Evolutionary conservation across 75 land plant genomes (phyloP), one percentile per base, ranked within the genome.

Genomic region (Pinus taeda): DNA sequence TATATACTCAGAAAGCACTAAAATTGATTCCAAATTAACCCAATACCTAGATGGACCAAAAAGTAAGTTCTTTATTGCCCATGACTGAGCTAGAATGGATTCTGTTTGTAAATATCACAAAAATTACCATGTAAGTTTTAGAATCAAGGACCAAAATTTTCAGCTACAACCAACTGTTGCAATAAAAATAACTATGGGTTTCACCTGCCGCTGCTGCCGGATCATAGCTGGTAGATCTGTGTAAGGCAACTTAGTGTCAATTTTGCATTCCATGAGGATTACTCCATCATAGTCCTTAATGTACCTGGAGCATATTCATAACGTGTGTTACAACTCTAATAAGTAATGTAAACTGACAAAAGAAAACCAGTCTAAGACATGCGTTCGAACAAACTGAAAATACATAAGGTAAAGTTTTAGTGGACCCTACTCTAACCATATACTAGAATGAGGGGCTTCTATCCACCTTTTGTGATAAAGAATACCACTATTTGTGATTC

Each of bases 281-380:
- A 90, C 99, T 18, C 99, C 98, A 90, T 97, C 99, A 82, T 97
- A 97, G 69, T 97, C 99, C 80, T 97, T 97, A 53, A 97, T 97
- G 81, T 93, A 97, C 78, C 99, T 96, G 73, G 53, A 82, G 57
- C 45, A 70, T 57, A 76, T 53, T 74, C 36, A 55, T 49, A 73
- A 77, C 7, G 20, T 69, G 71, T 37, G 42, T 69, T 42, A 37
- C 22, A 18, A 9, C 53, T 49, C 11, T 49, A 49, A 49, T 49
- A 49, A 9, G 53, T 49, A 49, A 49, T 8, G 53, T 11, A 49
- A 39, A 49, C 53, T 49, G 53, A 49, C 53, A 49, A 45, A 45
- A 49, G 53, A 49, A 49, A 49, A 49, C 4, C 4, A 8, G 53
- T 49, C 53, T 8, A 49, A 49, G 53, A 8, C 9, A 49, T 49